phyloP scores from a whole-genome alignment of 306 rosid species.

The Boehmeria nivea region DNA sequence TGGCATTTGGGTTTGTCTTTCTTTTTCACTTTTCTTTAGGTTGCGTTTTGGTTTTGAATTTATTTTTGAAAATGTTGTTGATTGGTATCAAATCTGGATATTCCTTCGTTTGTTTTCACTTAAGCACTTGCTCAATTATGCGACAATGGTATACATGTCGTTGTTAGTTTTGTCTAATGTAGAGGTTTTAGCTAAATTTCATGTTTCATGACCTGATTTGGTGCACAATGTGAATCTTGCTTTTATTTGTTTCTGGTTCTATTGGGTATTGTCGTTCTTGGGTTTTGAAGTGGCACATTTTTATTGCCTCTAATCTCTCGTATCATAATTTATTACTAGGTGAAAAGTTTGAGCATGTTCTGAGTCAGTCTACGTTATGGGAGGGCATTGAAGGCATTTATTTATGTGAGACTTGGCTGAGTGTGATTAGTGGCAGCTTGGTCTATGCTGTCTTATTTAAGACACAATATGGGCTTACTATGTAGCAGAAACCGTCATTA shows the following conservation, averaged over 20 bases:
- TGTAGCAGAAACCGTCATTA: conserved; percentile 76
- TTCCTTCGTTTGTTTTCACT: background rate
- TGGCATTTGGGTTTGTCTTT: conserved; percentile 25
- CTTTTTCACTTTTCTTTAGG: conserved; percentile 22
- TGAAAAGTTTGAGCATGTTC: conserved; percentile 28
- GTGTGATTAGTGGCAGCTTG: conserved; percentile 47
- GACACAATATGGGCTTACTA: conserved; percentile 82
- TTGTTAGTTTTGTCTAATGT: background rate
- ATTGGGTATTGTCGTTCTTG: background rate
- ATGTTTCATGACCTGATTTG: background rate
- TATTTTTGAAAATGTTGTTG: background rate
- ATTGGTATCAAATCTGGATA: background rate
- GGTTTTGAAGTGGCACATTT: background rate
- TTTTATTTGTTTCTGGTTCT: too few relatives aligned
- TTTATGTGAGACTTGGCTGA: conserved; percentile 31
- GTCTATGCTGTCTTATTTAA: conserved; percentile 66
- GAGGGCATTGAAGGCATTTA: conserved; percentile 31
- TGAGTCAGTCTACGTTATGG: conserved; percentile 15
- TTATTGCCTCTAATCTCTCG: conserved; percentile 18
- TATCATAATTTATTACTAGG: conserved; percentile 36
- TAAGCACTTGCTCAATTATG: conserved; percentile 2
- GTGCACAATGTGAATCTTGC: background rate
- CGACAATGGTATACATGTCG: background rate
- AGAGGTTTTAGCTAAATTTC: background rate
- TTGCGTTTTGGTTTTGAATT: background rate